phyloP scores from a whole-genome alignment of 148 eudicot genomes.

The Oxyria digyna region DNA sequence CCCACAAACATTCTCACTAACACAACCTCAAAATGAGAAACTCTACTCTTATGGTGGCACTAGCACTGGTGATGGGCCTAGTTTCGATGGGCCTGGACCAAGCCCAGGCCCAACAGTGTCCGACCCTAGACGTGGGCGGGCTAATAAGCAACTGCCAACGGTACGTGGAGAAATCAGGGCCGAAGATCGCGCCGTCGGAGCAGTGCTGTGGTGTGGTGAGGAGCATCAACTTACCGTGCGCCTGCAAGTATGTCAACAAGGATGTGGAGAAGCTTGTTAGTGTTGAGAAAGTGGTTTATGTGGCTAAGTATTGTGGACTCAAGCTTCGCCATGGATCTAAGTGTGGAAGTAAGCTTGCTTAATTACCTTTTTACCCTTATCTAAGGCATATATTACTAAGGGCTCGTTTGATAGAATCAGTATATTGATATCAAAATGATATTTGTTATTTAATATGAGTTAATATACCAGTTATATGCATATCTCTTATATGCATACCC shows the following conservation, averaged over 20 bases:
- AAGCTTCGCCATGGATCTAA: slow-evolving; percentile 20
- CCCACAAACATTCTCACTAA: no score
- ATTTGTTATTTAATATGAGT: no score
- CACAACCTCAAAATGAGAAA: no score
- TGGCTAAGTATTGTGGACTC: slow-evolving; percentile 18
- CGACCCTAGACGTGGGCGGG: slow-evolving; percentile 7
- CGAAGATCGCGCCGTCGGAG: slow-evolving; percentile 16
- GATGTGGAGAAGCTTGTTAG: slow-evolving; percentile 16
- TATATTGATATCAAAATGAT: no score
- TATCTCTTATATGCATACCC: no score
- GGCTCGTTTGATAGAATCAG: no score
- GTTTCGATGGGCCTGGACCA: not conserved
- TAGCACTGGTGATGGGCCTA: not conserved
- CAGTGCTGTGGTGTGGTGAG: slow-evolving; percentile 20
- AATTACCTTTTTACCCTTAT: not conserved
- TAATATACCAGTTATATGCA: no score
- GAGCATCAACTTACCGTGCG: slow-evolving; percentile 21
- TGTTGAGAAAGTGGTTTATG: slow-evolving; percentile 23
- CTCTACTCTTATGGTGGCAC: no score
- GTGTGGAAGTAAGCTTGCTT: slow-evolving; percentile 27
- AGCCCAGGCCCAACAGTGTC: not conserved
- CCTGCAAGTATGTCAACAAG: slow-evolving; percentile 26
- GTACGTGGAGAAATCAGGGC: slow-evolving; percentile 20
- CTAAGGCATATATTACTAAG: no score
- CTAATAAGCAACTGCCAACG: slow-evolving; percentile 18